A percentile compares a stretch with the other conserved stretches of the same genome.
Conservation (phyloP, 2,329 filamentous ascomycete species). For the Tolypocladium amazonense region DNA sequence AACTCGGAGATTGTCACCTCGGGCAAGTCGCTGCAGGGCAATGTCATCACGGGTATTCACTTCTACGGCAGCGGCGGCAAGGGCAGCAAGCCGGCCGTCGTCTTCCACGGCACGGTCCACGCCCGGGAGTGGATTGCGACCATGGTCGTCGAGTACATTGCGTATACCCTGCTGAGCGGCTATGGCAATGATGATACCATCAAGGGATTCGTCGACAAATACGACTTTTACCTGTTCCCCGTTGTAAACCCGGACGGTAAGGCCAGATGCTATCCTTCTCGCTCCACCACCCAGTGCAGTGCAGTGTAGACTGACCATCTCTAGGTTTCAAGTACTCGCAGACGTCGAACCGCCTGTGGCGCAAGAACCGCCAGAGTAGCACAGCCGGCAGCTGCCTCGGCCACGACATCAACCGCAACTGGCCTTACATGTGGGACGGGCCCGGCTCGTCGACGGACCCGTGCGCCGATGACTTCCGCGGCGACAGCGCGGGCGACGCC, state of each 20-base stretch:
- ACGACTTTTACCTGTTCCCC: slow-evolving; percentile 57
- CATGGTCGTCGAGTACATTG: slow-evolving; percentile 44
- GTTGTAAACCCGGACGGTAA: slow-evolving; percentile 51
- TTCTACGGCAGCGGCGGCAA: slow-evolving; percentile 36
- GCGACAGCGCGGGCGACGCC: slow-evolving; percentile 29
- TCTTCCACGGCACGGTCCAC: slow-evolving; percentile 49
- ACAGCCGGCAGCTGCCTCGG: slow-evolving; percentile 32
- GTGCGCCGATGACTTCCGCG: slow-evolving; percentile 39
- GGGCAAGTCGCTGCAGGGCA: slow-evolving; percentile 35
- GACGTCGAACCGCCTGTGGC: slow-evolving; percentile 47
- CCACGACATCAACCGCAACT: slow-evolving; percentile 50
- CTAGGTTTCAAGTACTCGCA: slow-evolving; percentile 49
- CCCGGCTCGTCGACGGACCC: slow-evolving; percentile 38
- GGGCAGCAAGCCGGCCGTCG: slow-evolving; percentile 37
- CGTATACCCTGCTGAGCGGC: slow-evolving; percentile 34
- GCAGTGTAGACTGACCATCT: not conserved
- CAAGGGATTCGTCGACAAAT: slow-evolving; percentile 42
- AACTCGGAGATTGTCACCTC: slow-evolving; percentile 38
- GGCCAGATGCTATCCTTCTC: slow-evolving; percentile 2
- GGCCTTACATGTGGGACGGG: slow-evolving; percentile 42
- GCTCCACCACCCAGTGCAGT: not conserved
- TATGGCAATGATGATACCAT: slow-evolving; percentile 28
- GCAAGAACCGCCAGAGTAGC: slow-evolving; percentile 43
- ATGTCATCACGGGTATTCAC: slow-evolving; percentile 51
- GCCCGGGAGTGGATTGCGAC: slow-evolving; percentile 50